These are phyloP conservation scores for Cephaloascus albidus DNA, from an alignment of 805 yeast genomes.

Conservation along the genomic window DNA sequence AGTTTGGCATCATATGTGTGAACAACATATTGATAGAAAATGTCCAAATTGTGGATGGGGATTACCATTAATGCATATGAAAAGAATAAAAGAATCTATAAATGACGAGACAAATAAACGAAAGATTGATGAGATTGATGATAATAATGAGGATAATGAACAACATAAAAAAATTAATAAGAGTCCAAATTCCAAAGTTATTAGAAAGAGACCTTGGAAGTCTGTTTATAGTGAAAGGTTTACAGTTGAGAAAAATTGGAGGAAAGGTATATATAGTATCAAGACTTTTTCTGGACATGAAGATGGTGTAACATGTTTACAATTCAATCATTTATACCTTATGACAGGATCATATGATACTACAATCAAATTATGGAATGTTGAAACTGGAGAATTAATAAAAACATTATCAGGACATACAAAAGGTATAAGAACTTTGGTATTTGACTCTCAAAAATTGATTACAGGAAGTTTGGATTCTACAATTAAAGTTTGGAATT, in stretches of 20 bases:
- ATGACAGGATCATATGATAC: slow-evolving; percentile 93
- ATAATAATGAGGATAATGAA: slow-evolving; percentile 6
- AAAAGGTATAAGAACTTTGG: slow-evolving; percentile 77
- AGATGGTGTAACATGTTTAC: slow-evolving; percentile 84
- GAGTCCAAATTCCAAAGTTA: slow-evolving; percentile 8
- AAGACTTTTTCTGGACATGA: slow-evolving; percentile 71
- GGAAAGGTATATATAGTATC: slow-evolving; percentile 64
- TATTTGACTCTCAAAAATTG: slow-evolving; percentile 80
- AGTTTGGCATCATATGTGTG: slow-evolving; percentile 98
- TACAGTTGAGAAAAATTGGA: slow-evolving; percentile 90
- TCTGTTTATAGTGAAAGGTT: slow-evolving; percentile 86
- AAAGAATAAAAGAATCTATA: slow-evolving; percentile 47
- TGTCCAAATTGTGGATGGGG: slow-evolving; percentile 99
- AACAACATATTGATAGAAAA: slow-evolving; percentile 94
- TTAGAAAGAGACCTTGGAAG: slow-evolving; percentile 76
- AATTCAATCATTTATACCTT: slow-evolving; percentile 64
- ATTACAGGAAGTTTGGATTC: slow-evolving; percentile 89
- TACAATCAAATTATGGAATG: slow-evolving; percentile 88
- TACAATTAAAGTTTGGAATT: slow-evolving; percentile 93
- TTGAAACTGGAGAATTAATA: slow-evolving; percentile 66
- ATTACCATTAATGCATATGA: slow-evolving; percentile 86
- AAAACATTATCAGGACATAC: slow-evolving; percentile 83
- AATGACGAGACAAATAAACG: slow-evolving; percentile 11
- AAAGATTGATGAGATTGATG: neutral
- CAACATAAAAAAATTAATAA: slow-evolving; percentile 5